Evolutionary conservation across 1,284 basidiomycete genomes (phyloP), one percentile per base, ranked within the genome.

Genomic region (Cronartium quercuum): DNA sequence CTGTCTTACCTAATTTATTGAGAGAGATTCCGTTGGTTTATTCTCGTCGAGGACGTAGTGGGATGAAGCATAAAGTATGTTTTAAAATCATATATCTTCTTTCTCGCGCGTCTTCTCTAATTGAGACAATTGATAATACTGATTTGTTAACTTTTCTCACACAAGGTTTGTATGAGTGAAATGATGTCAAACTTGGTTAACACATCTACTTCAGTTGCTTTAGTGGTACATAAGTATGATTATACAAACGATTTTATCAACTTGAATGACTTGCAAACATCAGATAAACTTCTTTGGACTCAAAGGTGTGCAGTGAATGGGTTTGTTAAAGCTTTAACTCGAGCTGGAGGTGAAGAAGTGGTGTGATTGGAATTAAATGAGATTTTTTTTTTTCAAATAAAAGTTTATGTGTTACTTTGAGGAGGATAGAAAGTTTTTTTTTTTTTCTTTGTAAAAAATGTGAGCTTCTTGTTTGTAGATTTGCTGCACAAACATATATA

Each of bases 181-280:
- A 75, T 75, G 71, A 75, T 75, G 64, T 75, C 71, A 6, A 67
- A 44, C 41, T 67, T 75, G 41, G 67, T 57, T 6, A 66, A 74
- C 24, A 38, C 35, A 38, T 34, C 60, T 6, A 61, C 60, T 6
- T 61, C 60, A 15, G 60, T 61, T 35, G 29, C 60, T 24, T 35
- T 61, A 6, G 60, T 38, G 35, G 34, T 55, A 35, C 60, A 61
- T 34, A 61, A 61, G 34, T 61, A 38, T 38, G 60, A 61, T 61
- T 38, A 61, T 61, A 35, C 60, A 4, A 55, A 55, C 29, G 60
- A 61, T 61, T 38, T 35, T 13, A 38, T 61, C 2, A n/a, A 38
- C 15, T 34, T 61, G 9, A 61, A 37, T 34, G 60, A 61, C 13
- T 61, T 61, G 18, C 60, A 35, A 38, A 35, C 18, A 35, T 34